Evolutionary conservation across 2,329 filamentous ascomycete species (phyloP).

Genomic region (Zymoseptoria passerinii): DNA sequence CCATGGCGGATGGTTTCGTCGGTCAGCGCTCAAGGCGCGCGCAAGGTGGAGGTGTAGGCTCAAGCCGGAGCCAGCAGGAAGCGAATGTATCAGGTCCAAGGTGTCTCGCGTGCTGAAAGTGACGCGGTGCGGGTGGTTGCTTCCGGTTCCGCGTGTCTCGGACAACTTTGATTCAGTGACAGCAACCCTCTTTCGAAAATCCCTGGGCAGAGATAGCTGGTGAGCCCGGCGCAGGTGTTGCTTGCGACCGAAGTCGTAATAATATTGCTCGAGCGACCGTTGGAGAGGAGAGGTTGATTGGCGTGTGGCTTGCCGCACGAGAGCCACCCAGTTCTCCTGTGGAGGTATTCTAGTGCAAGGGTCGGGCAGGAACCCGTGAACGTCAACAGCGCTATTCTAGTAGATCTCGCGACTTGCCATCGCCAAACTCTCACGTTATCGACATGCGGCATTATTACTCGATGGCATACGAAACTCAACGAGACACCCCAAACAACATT

Average conservation of each 20-base stretch:
- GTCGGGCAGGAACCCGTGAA: background rate
- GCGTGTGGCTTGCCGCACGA: background rate
- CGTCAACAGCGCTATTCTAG: background rate
- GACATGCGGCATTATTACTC: too few relatives aligned
- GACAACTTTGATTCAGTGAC: background rate
- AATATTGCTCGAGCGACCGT: background rate
- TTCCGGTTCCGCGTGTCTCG: background rate
- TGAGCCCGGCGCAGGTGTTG: background rate
- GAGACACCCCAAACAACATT: too few relatives aligned
- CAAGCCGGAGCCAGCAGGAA: background rate
- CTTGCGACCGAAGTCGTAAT: background rate
- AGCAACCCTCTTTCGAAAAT: background rate
- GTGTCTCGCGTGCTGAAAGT: background rate
- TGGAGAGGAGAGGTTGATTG: background rate
- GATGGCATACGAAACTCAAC: too few relatives aligned
- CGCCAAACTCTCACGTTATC: background rate
- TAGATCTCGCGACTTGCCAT: background rate
- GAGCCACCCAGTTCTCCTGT: too few relatives aligned
- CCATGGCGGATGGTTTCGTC: constrained; percentile 14
- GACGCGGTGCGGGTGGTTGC: background rate
- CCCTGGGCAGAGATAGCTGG: background rate
- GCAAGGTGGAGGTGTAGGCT: background rate
- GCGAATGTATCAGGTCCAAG: background rate
- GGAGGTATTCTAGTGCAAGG: too few relatives aligned
- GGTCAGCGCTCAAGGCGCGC: constrained; percentile 9